phyloP scores from a whole-genome alignment of 495 filamentous ascomycete species.

The Aspergillus saccharolyticus region DNA sequence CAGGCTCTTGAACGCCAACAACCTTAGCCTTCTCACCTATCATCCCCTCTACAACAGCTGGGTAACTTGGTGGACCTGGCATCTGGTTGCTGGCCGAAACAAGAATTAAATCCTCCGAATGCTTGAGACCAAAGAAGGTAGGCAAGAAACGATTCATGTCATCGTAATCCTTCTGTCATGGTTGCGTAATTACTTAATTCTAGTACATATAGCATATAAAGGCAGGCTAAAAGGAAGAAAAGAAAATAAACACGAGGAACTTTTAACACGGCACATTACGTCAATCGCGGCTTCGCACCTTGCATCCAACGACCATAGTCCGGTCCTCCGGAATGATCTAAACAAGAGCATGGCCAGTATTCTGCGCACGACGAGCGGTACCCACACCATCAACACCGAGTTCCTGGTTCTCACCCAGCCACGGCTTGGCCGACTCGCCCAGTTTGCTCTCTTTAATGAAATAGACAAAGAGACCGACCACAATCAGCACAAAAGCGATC shows the following conservation, averaged over 20 bases:
- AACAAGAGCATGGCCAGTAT: neutral
- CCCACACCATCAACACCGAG: constrained; percentile 60
- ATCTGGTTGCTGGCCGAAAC: too few species aligned
- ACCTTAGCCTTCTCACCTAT: too few species aligned
- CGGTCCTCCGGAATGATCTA: neutral
- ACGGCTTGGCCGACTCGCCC: constrained; percentile 88
- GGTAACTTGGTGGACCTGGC: too few species aligned
- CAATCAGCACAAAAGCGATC: constrained; percentile 86
- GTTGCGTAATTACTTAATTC: neutral
- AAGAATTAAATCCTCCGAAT: neutral
- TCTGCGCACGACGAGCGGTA: constrained; percentile 3
- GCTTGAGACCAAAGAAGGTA: too few species aligned
- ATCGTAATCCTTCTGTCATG: neutral
- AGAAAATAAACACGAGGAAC: neutral
- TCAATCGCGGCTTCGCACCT: neutral
- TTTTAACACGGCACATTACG: constrained; percentile 3
- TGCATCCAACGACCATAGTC: neutral
- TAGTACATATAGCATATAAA: constrained; percentile 1
- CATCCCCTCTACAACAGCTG: too few species aligned
- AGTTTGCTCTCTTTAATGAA: constrained; percentile 67
- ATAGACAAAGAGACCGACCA: constrained; percentile 75
- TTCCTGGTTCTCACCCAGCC: constrained; percentile 82
- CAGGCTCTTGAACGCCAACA: too few species aligned
- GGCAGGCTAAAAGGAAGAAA: neutral
- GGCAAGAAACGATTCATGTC: neutral